Base-by-base conservation (phyloP, 164 flowering plant genomes). In the Kalanchoe fedtschenkoi region DNA sequence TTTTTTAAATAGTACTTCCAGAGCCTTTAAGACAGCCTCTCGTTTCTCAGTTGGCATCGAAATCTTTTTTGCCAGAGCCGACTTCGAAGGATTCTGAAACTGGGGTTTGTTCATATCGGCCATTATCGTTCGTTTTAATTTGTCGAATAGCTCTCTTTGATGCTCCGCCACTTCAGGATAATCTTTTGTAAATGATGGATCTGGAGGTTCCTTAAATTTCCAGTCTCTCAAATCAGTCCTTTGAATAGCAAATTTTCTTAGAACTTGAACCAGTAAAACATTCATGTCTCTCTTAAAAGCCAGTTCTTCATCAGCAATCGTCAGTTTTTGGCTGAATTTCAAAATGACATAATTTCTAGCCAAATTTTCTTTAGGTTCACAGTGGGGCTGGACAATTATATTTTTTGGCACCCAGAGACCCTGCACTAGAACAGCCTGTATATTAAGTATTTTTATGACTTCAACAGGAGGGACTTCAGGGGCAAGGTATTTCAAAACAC, bases 321-420 rank as follows among this genome's bases (percentile, higher is more conserved):
- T 33, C 8, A 62, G 44, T 59, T 58, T 75, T 69, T 80, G 77
- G 72, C 78, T 82, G 71, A 88, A 88, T 34, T 71, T 67, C 59
- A 69, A 44, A 54, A 91, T 90, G 28, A 79, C 43, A 54, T 66
- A 80, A 67, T 91, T 85, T 67, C 97, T 82, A 28, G 74, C 75
- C n/a, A 74, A 43, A 34, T 43, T 35, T 35, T 67, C 65, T 21
- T 5, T 6, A 10, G 56, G 66, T 38, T 44, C 46, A 66, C 60
- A 66, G 24, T 62, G 65, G 46, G 51, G 62, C 55, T 60, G 55
- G 24, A 71, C 60, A 55, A 83, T 32, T 28, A 66, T 1, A 68
- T 61, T 82, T 68, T 70, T 83, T 33, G 83, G 75, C 38, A 79
- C 86, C 97, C 97, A 91, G 17, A 80, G 64, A 35, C 97, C 97